A percentile compares a stretch with the other conserved stretches of the same genome.
Evolutionary conservation across 257 asterid species (phyloP).

Genomic region (Solanum chmielewskii): DNA sequence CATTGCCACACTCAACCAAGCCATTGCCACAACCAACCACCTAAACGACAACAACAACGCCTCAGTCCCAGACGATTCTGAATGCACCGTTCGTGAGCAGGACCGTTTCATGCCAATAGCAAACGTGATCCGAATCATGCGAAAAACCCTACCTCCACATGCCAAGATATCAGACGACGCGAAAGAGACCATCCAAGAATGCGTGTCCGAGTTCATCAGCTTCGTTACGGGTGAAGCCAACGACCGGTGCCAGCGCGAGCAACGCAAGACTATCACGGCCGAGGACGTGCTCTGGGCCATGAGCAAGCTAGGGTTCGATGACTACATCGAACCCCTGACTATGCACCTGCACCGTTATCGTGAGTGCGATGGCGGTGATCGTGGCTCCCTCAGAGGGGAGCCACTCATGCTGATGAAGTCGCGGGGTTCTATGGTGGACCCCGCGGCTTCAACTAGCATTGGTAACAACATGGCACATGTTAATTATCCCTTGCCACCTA

Average conservation of each 20-base stretch:
- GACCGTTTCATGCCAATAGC: conserved; percentile 96
- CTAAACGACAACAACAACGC: neutral
- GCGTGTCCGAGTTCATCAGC: conserved; percentile 82
- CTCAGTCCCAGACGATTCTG: conserved; percentile 14
- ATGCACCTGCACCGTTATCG: conserved; percentile 61
- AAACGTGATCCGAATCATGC: conserved; percentile 76
- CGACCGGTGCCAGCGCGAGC: conserved; percentile 88
- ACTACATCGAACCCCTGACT: conserved; percentile 76
- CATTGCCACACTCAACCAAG: conserved; percentile 20
- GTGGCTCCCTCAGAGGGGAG: conserved; percentile 47
- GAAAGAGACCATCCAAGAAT: conserved; percentile 86
- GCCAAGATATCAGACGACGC: conserved; percentile 88
- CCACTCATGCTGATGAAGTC: conserved; percentile 33
- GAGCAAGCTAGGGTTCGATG: conserved; percentile 89
- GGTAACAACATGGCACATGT: conserved; percentile 10
- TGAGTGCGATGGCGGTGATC: conserved; percentile 59
- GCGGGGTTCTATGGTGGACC: conserved; percentile 6
- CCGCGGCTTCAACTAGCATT: neutral
- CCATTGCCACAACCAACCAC: neutral
- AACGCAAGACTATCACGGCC: conserved; percentile 86
- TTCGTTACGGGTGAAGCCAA: conserved; percentile 90
- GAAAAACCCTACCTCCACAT: conserved; percentile 65
- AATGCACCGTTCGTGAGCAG: conserved; percentile 74
- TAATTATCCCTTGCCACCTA: conserved; percentile 11
- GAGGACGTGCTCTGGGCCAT: conserved; percentile 95